Percentiles rank a stretch among this genome's conserved stretches.
These are phyloP conservation scores for Didymella pinodella DNA, from an alignment of 2,329 filamentous ascomycete species.

Conservation along the genomic window DNA sequence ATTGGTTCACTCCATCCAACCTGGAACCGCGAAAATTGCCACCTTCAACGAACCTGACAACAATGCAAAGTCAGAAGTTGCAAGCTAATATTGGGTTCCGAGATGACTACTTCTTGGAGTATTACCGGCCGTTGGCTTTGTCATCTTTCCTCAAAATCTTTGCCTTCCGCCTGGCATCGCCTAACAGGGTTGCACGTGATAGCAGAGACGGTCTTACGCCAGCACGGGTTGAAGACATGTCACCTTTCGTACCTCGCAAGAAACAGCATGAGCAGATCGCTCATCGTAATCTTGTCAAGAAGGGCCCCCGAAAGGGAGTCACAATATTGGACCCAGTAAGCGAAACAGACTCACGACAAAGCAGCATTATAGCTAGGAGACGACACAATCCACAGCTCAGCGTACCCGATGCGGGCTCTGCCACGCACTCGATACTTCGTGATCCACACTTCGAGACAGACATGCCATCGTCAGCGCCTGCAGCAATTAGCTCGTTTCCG, in stretches of 20 bases:
- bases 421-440: constrained; percentile 54
- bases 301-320: constrained; percentile 70
- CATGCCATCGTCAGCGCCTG: constrained; percentile 30
- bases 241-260: constrained; percentile 81
- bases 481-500: constrained; percentile 29
- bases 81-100: constrained; percentile 64
- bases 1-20: constrained; percentile 83
- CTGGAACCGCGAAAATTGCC: constrained; percentile 71
- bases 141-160: constrained; percentile 94
- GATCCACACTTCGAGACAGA: constrained; percentile 50
- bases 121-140: constrained; percentile 86
- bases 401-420: constrained; percentile 45
- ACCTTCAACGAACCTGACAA: constrained; percentile 56
- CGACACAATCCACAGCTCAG: constrained; percentile 34
- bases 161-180: constrained; percentile 84
- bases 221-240: constrained; percentile 80
- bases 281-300: constrained; percentile 69
- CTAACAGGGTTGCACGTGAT: constrained; percentile 81
- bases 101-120: constrained; percentile 97
- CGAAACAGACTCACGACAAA: constrained; percentile 41
- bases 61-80: constrained; percentile 23
- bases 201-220: constrained; percentile 77
- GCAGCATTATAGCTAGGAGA: constrained; percentile 31
- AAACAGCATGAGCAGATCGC: constrained; percentile 62
- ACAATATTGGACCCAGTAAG: constrained; percentile 70